These are phyloP conservation scores for Septoria linicola DNA, from an alignment of 2,329 filamentous ascomycete genomes.

Conservation along the genomic window DNA sequence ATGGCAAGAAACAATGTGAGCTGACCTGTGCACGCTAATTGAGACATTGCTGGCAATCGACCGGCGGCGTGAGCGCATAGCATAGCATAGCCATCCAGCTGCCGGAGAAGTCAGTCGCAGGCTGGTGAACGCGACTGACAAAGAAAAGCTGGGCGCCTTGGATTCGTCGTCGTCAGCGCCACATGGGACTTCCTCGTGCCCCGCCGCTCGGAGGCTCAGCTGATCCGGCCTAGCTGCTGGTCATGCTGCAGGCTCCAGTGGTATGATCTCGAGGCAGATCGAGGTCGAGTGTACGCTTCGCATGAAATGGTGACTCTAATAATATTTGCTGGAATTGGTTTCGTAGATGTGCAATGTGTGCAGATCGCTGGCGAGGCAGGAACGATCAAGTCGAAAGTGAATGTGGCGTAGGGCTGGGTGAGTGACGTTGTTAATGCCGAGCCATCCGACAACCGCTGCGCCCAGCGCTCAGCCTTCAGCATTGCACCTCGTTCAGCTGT, in stretches of 20 bases:
- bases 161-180: not conserved
- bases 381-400: no score
- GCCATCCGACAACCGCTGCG: not conserved
- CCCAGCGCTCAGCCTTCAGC: constrained; percentile 9
- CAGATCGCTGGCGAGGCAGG: no score
- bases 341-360: no score
- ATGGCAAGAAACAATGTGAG: no score
- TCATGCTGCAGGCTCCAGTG: not conserved
- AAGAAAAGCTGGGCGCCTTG: not conserved
- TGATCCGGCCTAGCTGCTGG: not conserved
- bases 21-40: no score
- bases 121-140: not conserved
- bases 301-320: not conserved
- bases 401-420: not conserved
- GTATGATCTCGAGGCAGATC: not conserved
- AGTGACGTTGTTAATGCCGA: constrained; percentile 1
- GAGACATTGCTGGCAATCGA: no score
- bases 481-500: constrained; percentile 4
- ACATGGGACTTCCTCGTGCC: not conserved
- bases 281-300: not conserved
- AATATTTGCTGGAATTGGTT: not conserved
- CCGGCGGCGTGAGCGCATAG: no score
- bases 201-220: not conserved
- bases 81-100: no score
- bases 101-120: not conserved